phyloP scores from a whole-genome alignment of 768 basidiomycete genomes.

The Cystofilobasidium bisporidii region DNA sequence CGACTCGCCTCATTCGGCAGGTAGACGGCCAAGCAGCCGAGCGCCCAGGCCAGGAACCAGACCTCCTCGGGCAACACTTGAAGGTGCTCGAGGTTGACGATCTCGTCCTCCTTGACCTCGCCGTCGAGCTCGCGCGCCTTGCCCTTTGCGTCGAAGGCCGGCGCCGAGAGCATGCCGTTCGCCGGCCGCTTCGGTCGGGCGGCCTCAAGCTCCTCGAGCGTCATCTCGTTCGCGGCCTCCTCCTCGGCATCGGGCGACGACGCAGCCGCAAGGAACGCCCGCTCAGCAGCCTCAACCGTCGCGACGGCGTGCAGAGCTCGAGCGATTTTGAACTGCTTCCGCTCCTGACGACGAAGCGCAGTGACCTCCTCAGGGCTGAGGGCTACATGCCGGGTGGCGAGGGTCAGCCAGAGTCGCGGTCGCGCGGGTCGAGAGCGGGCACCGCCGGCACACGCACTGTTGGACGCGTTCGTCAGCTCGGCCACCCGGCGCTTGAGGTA shows the following conservation, averaged over 20 bases:
- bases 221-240: neutral
- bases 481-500: constrained; percentile 57
- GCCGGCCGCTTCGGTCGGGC: constrained; percentile 20
- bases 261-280: constrained; percentile 33
- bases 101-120: constrained; percentile 50
- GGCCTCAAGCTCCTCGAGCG: neutral
- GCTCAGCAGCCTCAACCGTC: constrained; percentile 50
- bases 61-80: constrained; percentile 83
- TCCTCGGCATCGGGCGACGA: neutral
- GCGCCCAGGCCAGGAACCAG: constrained; percentile 73
- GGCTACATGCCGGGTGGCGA: constrained; percentile 41
- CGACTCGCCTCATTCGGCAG: neutral
- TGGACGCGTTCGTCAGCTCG: constrained; percentile 49
- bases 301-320: constrained; percentile 62
- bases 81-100: constrained; percentile 61
- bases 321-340: constrained; percentile 86
- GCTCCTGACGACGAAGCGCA: constrained; percentile 72
- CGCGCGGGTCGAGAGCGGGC: neutral
- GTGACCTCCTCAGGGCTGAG: constrained; percentile 86
- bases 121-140: constrained; percentile 34
- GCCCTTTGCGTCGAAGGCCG: neutral
- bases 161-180: neutral
- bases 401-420: no score
- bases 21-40: constrained; percentile 65
- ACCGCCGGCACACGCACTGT: constrained; percentile 44